phyloP scores from a whole-genome alignment of 257 asterid genomes.

The Gentiana dahurica region DNA sequence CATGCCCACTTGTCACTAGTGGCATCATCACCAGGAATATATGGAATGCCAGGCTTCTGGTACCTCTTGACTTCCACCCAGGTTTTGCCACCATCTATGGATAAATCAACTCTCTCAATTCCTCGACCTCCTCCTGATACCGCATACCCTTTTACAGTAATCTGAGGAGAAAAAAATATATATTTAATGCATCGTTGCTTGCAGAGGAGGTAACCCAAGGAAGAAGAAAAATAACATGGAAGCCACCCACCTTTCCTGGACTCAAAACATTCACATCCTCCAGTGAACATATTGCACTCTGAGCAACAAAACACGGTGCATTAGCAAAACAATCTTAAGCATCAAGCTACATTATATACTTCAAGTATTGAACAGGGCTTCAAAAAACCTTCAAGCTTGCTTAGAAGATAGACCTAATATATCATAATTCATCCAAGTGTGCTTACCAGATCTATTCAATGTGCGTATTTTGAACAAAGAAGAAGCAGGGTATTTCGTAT shows the following conservation, averaged over 20 bases:
- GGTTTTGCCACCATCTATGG: slow-evolving; percentile 77
- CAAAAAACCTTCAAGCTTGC: background rate
- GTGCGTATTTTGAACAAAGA: background rate
- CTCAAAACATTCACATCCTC: slow-evolving; percentile 52
- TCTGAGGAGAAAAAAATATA: slow-evolving; percentile 26
- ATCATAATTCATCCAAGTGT: too few species aligned
- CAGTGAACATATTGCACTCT: slow-evolving; percentile 90
- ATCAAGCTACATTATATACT: background rate
- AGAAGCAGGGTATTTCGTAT: background rate
- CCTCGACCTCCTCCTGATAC: slow-evolving; percentile 97
- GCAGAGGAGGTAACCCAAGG: background rate
- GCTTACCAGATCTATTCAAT: too few species aligned
- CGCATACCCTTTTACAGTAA: slow-evolving; percentile 82
- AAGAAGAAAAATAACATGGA: background rate
- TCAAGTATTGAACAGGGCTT: background rate
- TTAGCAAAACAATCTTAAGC: slow-evolving; percentile 3
- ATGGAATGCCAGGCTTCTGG: slow-evolving; percentile 61
- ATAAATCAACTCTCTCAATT: slow-evolving; percentile 86
- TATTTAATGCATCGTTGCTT: background rate
- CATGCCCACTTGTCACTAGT: slow-evolving; percentile 94
- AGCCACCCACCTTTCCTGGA: slow-evolving; percentile 68
- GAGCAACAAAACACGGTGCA: slow-evolving; percentile 24
- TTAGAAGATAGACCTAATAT: too few species aligned
- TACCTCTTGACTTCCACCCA: slow-evolving; percentile 83
- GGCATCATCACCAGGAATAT: slow-evolving; percentile 43